These are phyloP conservation scores for Globisporangium carolinianum DNA, from an alignment of 352 stramenopile genomes.

Conservation along the genomic window DNA sequence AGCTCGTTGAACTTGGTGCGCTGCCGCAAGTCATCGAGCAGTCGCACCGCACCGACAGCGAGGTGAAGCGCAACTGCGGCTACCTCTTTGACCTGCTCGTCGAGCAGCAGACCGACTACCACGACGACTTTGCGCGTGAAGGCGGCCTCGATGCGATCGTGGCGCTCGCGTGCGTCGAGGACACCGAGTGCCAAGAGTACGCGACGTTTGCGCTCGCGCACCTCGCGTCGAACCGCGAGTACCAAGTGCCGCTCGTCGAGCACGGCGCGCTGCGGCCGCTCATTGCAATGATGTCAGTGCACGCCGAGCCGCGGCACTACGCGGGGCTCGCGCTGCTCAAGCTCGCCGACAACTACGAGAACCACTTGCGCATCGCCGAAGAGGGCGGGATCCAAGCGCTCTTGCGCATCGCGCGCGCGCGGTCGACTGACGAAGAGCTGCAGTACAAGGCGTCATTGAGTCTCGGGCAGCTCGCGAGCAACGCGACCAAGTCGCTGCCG, in stretches of 20 bases:
- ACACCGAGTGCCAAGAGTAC: slow-evolving; percentile 95
- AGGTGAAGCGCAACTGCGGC: slow-evolving; percentile 89
- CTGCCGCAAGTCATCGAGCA: slow-evolving; percentile 83
- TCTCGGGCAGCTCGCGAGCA: slow-evolving; percentile 90
- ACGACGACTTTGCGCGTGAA: slow-evolving; percentile 85
- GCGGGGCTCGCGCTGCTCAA: slow-evolving; percentile 95
- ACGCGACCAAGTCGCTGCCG: slow-evolving; percentile 75
- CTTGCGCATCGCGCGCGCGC: slow-evolving; percentile 85
- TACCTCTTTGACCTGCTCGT: slow-evolving; percentile 91
- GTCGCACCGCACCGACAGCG: slow-evolving; percentile 76
- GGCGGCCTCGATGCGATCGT: slow-evolving; percentile 87
- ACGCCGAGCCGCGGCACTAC: slow-evolving; percentile 93
- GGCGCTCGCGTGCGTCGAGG: slow-evolving; percentile 89
- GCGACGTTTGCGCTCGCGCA: slow-evolving; percentile 94
- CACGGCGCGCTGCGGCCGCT: slow-evolving; percentile 89
- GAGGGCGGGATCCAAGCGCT: slow-evolving; percentile 94
- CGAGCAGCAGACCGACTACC: slow-evolving; percentile 90
- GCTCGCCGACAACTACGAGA: slow-evolving; percentile 97
- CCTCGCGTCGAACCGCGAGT: slow-evolving; percentile 91
- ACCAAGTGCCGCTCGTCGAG: slow-evolving; percentile 90
- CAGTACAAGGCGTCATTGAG: slow-evolving; percentile 94
- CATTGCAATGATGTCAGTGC: slow-evolving; percentile 93
- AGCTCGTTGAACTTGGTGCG: slow-evolving; percentile 86
- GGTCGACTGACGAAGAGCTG: slow-evolving; percentile 90
- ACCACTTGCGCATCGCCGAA: slow-evolving; percentile 93